Base-by-base conservation (phyloP, 208 protist genomes). In the Trypanosoma boissoni region DNA sequence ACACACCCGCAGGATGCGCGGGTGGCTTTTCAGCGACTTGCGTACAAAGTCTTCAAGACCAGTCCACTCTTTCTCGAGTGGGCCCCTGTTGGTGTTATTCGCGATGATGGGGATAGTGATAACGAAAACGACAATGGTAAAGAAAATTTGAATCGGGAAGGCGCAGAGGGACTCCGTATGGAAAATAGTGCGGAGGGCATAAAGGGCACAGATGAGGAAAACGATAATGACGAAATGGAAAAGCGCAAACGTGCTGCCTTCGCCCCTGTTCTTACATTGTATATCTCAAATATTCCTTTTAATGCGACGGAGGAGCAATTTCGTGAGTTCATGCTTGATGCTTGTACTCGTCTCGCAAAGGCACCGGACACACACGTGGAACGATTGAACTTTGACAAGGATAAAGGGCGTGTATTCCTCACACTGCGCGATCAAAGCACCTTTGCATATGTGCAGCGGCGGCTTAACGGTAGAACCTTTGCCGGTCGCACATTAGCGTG, bases 61-160 rank as follows among this genome's bases (percentile, higher is more conserved):
- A 64, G 88, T 5, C 98, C 98, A 21, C 75, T 99, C 1, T 99
- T 97, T 65, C 75, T 99, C 1, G 97, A 99, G 75, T 99, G 97
- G 97, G 98, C 98, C 4, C 98, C 97, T 7, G 76, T 96, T 7
- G 92, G 83, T 10, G 43, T 88, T 2, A 86, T 97, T 18, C 55
- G 74, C 42, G 81, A 86, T n/a, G 74, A 78, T 32, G 65, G 60
- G 14, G 70, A 81, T 4, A 29, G 59, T 9, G 58, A 44, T 8
- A 72, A 68, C 29, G 26, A 44, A 14, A 51, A 75, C 2, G 44
- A 53, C 18, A 52, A 59, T 34, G 36, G 53, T 42, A 56, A 45
- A 16, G 3, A 49, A 20, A 18, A 57, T 50, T 14, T 54, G 21
- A 8, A 59, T 24, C 24, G 32, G 36, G 8, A 36, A 31, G n/a